Percentiles rank a stretch among this genome's conserved stretches.
Evolutionary conservation across 1,284 basidiomycete species (phyloP).

Genomic region (Ceratorhiza oryzae-sativae): DNA sequence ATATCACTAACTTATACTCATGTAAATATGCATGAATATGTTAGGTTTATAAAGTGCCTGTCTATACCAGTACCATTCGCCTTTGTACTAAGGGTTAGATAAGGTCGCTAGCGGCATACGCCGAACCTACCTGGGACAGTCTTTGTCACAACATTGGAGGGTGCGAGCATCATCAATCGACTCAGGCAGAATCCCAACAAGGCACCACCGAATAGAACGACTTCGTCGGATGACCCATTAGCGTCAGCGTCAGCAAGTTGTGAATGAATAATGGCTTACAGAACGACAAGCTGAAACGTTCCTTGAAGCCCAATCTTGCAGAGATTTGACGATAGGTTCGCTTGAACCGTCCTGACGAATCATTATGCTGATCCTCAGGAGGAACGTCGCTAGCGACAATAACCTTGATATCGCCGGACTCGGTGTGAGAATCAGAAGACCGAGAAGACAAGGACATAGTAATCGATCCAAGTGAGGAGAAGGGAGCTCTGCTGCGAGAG

Average conservation of each 20-base stretch:
- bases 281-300: conserved; percentile 39
- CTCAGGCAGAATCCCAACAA: conserved; percentile 41
- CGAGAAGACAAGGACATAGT: conserved; percentile 21
- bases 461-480: background rate
- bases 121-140: conserved; percentile 38
- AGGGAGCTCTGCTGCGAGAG: background rate
- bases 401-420: conserved; percentile 6
- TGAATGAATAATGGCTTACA: conserved; percentile 26
- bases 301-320: conserved; percentile 41
- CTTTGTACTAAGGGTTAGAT: too few relatives aligned
- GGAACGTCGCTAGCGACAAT: conserved; percentile 1
- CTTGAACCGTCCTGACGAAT: conserved; percentile 8
- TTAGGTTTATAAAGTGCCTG: conserved; percentile 39
- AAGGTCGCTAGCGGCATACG: background rate
- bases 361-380: background rate
- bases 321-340: conserved; percentile 11
- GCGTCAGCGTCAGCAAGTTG: background rate
- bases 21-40: conserved; percentile 42
- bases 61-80: conserved; percentile 43
- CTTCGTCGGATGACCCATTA: background rate
- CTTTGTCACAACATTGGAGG: conserved; percentile 36
- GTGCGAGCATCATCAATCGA: conserved; percentile 40
- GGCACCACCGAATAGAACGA: conserved; percentile 43
- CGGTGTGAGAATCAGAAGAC: conserved; percentile 21
- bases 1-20: conserved; percentile 38